Conservation (phyloP, 169 alveolate species). For the Plasmodium vinckei region DNA sequence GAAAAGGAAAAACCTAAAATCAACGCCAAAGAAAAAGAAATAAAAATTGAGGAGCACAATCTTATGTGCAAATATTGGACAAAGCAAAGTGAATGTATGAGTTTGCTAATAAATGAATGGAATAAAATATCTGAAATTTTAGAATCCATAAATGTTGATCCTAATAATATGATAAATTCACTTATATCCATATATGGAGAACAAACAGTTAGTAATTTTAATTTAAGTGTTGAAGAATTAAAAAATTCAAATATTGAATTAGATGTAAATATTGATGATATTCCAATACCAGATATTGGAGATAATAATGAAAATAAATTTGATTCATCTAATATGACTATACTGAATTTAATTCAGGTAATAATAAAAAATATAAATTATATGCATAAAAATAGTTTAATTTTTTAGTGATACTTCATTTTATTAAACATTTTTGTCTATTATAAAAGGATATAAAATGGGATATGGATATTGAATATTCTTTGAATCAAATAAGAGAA, state of each 20-base stretch:
- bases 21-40: conserved; percentile 68
- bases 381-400: neutral
- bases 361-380: conserved; percentile 1
- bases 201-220: conserved; percentile 51
- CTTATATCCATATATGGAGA: conserved; percentile 68
- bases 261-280: conserved; percentile 64
- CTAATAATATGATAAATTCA: conserved; percentile 58
- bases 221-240: conserved; percentile 49
- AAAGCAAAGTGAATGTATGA: conserved; percentile 75
- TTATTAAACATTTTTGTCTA: neutral
- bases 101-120: conserved; percentile 72
- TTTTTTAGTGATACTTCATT: neutral
- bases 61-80: conserved; percentile 65
- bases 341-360: conserved; percentile 45
- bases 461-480: conserved; percentile 71
- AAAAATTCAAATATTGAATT: conserved; percentile 54
- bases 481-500: conserved; percentile 62
- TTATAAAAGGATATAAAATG: conserved; percentile 56
- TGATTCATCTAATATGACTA: conserved; percentile 58
- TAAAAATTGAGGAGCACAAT: conserved; percentile 72
- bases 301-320: conserved; percentile 27
- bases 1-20: conserved; percentile 39
- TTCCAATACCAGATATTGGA: conserved; percentile 36
- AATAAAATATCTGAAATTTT: conserved; percentile 67
- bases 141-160: conserved; percentile 67